Evolutionary conservation across 2,329 filamentous ascomycete genomes (phyloP).

Genomic region (Elsinoe australis): DNA sequence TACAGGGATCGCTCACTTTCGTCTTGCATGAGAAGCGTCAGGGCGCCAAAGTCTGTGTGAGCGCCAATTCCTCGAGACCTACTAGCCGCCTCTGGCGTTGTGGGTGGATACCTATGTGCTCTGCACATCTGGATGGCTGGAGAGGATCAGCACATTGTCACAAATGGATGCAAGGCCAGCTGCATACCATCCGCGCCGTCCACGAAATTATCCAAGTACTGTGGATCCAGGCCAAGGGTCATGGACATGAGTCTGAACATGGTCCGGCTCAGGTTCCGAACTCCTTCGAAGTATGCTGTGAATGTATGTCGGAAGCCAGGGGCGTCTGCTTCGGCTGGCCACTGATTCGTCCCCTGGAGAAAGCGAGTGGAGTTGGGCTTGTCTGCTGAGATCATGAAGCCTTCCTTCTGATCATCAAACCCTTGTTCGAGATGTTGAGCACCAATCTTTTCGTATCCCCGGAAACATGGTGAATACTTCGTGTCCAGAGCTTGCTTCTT

Average conservation of each 20-base stretch:
- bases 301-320: constrained; percentile 34
- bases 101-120: constrained; percentile 32
- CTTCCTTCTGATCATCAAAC: constrained; percentile 39
- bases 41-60: constrained; percentile 38
- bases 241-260: constrained; percentile 37
- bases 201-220: constrained; percentile 34
- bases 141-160: too few species aligned
- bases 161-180: too few species aligned
- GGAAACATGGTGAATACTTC: constrained; percentile 28
- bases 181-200: constrained; percentile 34
- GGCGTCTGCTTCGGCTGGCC: constrained; percentile 18
- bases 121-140: constrained; percentile 2
- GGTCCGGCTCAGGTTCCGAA: constrained; percentile 36
- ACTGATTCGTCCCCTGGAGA: constrained; percentile 18
- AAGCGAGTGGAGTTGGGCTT: constrained; percentile 22
- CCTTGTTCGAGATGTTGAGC: constrained; percentile 39
- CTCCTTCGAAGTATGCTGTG: constrained; percentile 36
- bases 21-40: constrained; percentile 38
- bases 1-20: constrained; percentile 23
- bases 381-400: constrained; percentile 39
- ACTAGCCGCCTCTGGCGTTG: constrained; percentile 33
- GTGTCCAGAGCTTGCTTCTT: constrained; percentile 34
- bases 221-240: constrained; percentile 34
- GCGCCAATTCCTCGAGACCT: constrained; percentile 37
- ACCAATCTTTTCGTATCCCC: constrained; percentile 38